Evolutionary conservation across 805 yeast genomes (phyloP), one percentile per base, ranked within the genome.

Genomic region (Yarrowia phangngaensis): DNA sequence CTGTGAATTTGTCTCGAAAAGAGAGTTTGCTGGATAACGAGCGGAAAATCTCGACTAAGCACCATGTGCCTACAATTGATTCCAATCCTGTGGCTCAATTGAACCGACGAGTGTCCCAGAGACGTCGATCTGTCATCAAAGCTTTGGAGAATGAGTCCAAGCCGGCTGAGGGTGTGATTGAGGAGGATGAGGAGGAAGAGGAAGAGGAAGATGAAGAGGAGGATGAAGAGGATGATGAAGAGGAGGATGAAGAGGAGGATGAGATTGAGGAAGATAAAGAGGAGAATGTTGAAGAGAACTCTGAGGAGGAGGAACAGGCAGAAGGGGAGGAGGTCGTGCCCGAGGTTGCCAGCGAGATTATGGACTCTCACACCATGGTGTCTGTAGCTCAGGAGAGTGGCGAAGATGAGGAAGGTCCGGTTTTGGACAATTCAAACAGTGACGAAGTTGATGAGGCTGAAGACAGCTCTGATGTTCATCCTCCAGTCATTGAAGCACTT

Each of bases 1-100:
- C 34, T 22, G 34, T 23, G 15, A 29, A 29, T 16, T 29, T 61
- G 7, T 53, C 59, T 2, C 60, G 67, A 8, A 61, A 64, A 35
- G 67, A 63, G 50, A 58, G 63, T 14, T 53, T 64, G 30, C 57
- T 56, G 38, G 68, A 64, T 13, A 56, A 57, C 8, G 63, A 64
- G 53, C 50, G 66, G 4, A 57, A 55, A 20, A 58, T 60, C 6
- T 52, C 55, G 4, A 61, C 66, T 2, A 40, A 46, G 33, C 53
- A 52, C 14, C 58, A 56, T 20, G 45, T 46, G 14, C 47, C 55
- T 4, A 45, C 23, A 2, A 26, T 46, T n/a, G 31, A 30, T 11
- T 32, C 51, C 4, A 40, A 38, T 15, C 50, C 54, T 6, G 38
- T 51, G n/a, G 53, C 54, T 2, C 56, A 54, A 31, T 14, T 55